These are phyloP conservation scores for Aspergillus carlsbadensis DNA, from an alignment of 495 filamentous ascomycete genomes.

Conservation along the genomic window DNA sequence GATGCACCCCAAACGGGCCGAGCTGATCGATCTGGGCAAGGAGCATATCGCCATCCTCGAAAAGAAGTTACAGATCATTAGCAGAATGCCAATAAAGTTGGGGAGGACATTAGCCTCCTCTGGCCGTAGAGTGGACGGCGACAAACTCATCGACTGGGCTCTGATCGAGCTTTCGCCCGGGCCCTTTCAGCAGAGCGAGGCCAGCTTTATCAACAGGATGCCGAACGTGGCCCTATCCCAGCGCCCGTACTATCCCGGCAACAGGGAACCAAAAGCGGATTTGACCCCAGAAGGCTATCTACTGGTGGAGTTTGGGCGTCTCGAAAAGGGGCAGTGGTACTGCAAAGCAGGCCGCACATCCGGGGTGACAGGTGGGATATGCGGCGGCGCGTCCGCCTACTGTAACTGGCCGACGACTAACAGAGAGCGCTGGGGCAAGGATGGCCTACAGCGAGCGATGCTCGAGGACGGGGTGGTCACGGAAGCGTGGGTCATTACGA, in stretches of 20 bases:
- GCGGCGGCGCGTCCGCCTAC: not conserved
- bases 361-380: not conserved
- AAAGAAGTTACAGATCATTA: too few species aligned
- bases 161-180: not conserved
- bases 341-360: not conserved
- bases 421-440: not conserved
- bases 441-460: not conserved
- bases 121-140: not conserved
- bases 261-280: not conserved
- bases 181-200: not conserved
- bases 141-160: not conserved
- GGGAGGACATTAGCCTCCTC: not conserved
- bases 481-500: not conserved
- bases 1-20: too few species aligned
- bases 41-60: not conserved
- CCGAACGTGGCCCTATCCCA: not conserved
- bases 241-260: not conserved
- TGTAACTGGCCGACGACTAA: not conserved
- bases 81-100: constrained; percentile 1
- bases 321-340: not conserved
- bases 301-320: not conserved
- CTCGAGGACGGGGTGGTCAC: not conserved
- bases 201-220: not conserved
- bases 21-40: too few species aligned
- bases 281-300: not conserved